Base-by-base conservation (phyloP, 495 filamentous ascomycete species). In the Rostrohypoxylon terebratum region DNA sequence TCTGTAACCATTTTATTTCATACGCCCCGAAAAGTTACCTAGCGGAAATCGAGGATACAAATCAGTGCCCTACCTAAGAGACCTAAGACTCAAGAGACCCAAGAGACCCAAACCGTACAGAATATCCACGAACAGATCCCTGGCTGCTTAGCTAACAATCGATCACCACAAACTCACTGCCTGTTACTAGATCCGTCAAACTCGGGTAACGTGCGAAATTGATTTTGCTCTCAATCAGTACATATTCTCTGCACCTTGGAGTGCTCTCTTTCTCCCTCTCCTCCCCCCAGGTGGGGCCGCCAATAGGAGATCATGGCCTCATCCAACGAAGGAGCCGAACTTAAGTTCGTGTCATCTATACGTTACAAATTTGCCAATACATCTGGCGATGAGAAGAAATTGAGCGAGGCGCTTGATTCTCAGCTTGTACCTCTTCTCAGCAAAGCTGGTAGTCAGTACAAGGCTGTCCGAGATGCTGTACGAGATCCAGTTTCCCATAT, bases 311-410 rank as follows among this genome's bases (percentile, higher is more conserved):
- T 28, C 38, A 77, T 78, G 74, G 66, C 74, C 64, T 66, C 76
- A 69, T 73, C 71, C 40, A 68, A 59, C 31, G 92, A 93, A 79
- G 87, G 87, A 75, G 86, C 88, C 60, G 96, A 99, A 84, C 87
- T 98, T 68, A 89, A 88, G 66, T 89, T 98, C 59, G 86, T 97
- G 68, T 92, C 92, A 73, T 97, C 96, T 75, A 92, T 98, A 54
- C 93, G 97, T 78, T 91, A 97, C 76, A 88, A 90, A 48, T 93
- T 99, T 64, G 92, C 96, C n/a, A 84, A 93, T 58, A 90, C 92
- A 14, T 81, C 85, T 9, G 90, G 93, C 65, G 87, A 92, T n/a
- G 94, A 96, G 69, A 83, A 85, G 64, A 95, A 93, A 79, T 86
- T 99, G 4, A 88, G 94, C 75, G 78, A 88, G 25, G 84, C 94